These are phyloP conservation scores for Blechomonas ayalai DNA, from an alignment of 208 protist species.

Conservation along the genomic window DNA sequence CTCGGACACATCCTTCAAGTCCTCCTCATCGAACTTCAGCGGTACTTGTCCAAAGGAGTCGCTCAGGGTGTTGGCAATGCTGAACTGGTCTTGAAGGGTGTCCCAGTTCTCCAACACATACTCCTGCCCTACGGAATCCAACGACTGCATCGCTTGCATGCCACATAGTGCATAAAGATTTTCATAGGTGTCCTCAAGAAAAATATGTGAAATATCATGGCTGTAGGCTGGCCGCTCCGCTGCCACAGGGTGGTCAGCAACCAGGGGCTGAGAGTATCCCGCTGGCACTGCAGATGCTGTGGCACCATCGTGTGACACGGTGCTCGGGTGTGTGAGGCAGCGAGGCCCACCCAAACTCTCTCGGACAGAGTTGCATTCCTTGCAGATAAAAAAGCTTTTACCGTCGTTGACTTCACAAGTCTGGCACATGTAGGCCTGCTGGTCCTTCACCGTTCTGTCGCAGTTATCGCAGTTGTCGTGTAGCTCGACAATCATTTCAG, in stretches of 20 bases:
- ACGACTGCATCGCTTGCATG: slow-evolving; percentile 51
- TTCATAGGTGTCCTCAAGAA: slow-evolving; percentile 76
- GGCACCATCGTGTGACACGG: too few species aligned
- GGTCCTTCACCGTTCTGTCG: slow-evolving; percentile 27
- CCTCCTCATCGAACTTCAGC: slow-evolving; percentile 32
- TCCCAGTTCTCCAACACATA: slow-evolving; percentile 33
- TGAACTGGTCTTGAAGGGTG: slow-evolving; percentile 11
- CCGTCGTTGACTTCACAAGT: slow-evolving; percentile 66
- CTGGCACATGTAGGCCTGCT: slow-evolving; percentile 66
- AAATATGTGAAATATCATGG: slow-evolving; percentile 68
- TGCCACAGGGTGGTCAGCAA: not conserved
- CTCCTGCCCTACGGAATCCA: slow-evolving; percentile 23
- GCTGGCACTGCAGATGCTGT: too few species aligned
- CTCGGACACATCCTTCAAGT: slow-evolving; percentile 19
- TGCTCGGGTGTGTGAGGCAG: too few species aligned
- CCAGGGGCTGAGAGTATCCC: too few species aligned
- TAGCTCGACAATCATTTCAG: slow-evolving; percentile 66
- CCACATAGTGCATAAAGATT: slow-evolving; percentile 58
- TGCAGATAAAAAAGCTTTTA: slow-evolving; percentile 57
- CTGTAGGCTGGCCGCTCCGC: slow-evolving; percentile 15
- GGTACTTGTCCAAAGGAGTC: slow-evolving; percentile 34
- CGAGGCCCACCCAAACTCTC: slow-evolving; percentile 6
- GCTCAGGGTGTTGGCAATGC: slow-evolving; percentile 21
- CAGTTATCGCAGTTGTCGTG: slow-evolving; percentile 73
- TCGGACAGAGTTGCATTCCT: slow-evolving; percentile 58